Conservation (phyloP, 345 rosid genomes). For the Camelina hispida region DNA sequence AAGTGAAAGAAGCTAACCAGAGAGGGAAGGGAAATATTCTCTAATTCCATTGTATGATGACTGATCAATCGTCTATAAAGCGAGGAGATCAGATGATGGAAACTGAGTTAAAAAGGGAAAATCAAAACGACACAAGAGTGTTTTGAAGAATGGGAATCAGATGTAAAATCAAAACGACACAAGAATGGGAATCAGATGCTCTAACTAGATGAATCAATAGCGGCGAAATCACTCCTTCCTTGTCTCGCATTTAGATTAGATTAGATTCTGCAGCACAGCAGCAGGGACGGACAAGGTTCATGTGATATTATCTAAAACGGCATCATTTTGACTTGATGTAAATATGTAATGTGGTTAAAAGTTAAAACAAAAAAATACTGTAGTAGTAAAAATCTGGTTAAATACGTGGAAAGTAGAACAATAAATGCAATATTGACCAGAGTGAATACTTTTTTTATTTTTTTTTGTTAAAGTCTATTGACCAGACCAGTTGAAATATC, state of each 20-base stretch:
- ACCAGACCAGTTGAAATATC: constrained; percentile 21
- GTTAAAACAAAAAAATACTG: too few relatives aligned
- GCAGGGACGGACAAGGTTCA: too few relatives aligned
- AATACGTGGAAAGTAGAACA: background rate
- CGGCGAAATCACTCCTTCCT: too few relatives aligned
- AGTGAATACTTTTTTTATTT: background rate
- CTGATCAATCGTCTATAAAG: background rate
- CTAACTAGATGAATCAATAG: too few relatives aligned
- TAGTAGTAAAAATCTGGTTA: too few relatives aligned
- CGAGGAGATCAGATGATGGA: background rate
- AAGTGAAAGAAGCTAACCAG: background rate
- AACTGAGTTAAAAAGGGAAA: background rate
- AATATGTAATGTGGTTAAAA: too few relatives aligned
- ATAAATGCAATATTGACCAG: background rate
- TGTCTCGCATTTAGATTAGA: too few relatives aligned
- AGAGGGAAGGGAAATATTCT: background rate
- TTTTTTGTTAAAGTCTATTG: background rate
- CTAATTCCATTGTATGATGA: background rate
- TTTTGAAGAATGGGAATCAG: too few relatives aligned
- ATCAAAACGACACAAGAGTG: background rate
- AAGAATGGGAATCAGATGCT: too few relatives aligned
- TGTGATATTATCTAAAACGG: too few relatives aligned
- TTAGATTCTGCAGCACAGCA: too few relatives aligned
- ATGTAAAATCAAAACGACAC: background rate
- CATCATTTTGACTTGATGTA: too few relatives aligned